These are phyloP conservation scores for Botrytis galanthina DNA, from an alignment of 2,329 filamentous ascomycete genomes.

Conservation along the genomic window DNA sequence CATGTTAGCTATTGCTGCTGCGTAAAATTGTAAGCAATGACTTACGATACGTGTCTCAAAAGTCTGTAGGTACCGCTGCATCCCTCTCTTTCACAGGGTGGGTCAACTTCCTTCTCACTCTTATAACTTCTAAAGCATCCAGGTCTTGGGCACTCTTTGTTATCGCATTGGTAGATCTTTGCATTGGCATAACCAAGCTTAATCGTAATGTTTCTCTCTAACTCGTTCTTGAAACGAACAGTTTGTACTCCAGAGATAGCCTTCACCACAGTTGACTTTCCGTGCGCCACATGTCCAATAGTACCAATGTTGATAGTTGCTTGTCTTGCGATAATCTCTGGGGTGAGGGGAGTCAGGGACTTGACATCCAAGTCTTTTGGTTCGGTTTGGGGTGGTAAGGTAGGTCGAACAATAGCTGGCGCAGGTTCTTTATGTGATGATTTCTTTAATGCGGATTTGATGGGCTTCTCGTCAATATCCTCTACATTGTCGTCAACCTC, in stretches of 20 bases:
- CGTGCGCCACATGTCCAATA: conserved; percentile 98
- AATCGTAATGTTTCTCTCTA: conserved; percentile 99
- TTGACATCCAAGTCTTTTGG: conserved; percentile 83
- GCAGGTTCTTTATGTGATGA: conserved; percentile 54
- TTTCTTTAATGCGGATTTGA: conserved; percentile 89
- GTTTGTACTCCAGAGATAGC: conserved; percentile 99
- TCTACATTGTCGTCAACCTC: conserved; percentile 57
- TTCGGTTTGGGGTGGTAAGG: conserved; percentile 86
- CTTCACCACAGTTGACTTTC: conserved; percentile 98
- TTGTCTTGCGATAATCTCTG: conserved; percentile 96
- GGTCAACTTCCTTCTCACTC: conserved; percentile 98
- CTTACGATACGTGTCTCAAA: conserved; percentile 88
- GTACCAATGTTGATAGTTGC: conserved; percentile 99
- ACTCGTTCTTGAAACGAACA: conserved; percentile 98
- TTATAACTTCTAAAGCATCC: conserved; percentile 97
- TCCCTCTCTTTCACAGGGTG: conserved; percentile 89
- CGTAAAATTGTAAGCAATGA: background rate
- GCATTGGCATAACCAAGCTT: conserved; percentile 99
- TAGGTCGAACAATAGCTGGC: conserved; percentile 58
- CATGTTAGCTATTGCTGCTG: conserved; percentile 32
- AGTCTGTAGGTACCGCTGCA: conserved; percentile 85
- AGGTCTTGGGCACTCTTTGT: conserved; percentile 82
- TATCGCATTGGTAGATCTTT: conserved; percentile 99
- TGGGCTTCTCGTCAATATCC: conserved; percentile 58
- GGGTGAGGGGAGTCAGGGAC: conserved; percentile 78